Percentiles rank a stretch among this genome's conserved stretches.
phyloP scores from a whole-genome alignment of 2,329 filamentous ascomycete species.

The Pseudogymnoascus sp. region DNA sequence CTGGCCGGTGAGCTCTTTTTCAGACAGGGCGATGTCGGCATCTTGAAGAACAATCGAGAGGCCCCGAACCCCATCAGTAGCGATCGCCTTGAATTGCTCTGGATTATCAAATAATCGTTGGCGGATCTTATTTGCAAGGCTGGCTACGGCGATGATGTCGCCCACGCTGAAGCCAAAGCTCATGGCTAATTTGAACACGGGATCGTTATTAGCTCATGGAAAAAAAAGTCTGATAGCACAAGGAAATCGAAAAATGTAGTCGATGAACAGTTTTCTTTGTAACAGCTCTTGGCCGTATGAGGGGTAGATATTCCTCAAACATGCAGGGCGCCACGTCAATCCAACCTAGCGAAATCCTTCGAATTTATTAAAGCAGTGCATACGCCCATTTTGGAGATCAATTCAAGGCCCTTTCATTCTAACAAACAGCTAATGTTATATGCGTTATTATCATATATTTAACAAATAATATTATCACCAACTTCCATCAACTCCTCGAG shows the following conservation, averaged over 20 bases:
- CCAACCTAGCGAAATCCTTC: not conserved
- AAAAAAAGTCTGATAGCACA: not conserved
- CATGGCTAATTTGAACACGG: slow-evolving; percentile 18
- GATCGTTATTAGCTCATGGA: not conserved
- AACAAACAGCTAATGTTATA: not conserved
- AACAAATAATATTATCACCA: not conserved
- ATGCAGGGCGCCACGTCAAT: not conserved
- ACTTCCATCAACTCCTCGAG: not conserved
- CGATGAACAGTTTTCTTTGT: not conserved
- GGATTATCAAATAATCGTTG: slow-evolving; percentile 24
- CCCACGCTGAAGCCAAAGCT: slow-evolving; percentile 30
- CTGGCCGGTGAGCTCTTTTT: slow-evolving; percentile 14
- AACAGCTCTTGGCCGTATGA: not conserved
- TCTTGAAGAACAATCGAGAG: slow-evolving; percentile 25
- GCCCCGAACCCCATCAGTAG: slow-evolving; percentile 20
- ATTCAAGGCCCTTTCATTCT: not conserved
- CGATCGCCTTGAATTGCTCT: slow-evolving; percentile 21
- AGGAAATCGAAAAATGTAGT: not conserved
- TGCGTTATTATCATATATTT: not conserved
- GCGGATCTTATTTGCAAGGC: slow-evolving; percentile 23
- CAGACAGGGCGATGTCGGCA: slow-evolving; percentile 19
- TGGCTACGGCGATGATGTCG: slow-evolving; percentile 26
- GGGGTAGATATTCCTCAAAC: not conserved
- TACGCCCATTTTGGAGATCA: not conserved
- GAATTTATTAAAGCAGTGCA: not conserved